Conservation (phyloP, 2,329 filamentous ascomycete species). For the Fusarium sp. region DNA sequence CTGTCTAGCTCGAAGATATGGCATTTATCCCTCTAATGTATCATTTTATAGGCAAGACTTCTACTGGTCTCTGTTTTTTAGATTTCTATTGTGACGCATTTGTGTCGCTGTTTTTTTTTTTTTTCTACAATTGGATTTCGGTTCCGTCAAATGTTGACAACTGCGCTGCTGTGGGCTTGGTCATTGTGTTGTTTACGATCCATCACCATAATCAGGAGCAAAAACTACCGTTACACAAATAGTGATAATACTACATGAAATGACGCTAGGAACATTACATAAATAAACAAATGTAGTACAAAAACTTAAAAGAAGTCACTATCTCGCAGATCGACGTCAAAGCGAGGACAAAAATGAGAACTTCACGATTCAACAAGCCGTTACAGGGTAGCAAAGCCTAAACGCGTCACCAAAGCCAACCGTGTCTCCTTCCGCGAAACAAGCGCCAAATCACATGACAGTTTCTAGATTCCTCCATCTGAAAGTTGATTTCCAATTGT, state of each 20-base stretch:
- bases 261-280: background rate
- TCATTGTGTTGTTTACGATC: background rate
- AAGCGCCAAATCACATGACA: conserved; percentile 31
- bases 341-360: background rate
- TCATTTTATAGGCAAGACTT: too few species aligned
- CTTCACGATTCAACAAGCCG: background rate
- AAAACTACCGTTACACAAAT: background rate
- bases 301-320: background rate
- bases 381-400: background rate
- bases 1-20: too few species aligned
- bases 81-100: background rate
- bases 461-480: conserved; percentile 26
- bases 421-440: conserved; percentile 9
- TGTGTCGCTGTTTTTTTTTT: background rate
- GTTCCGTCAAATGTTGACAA: background rate
- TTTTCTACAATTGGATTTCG: background rate
- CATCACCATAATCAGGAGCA: background rate
- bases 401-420: background rate
- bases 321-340: background rate
- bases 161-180: background rate
- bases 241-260: background rate
- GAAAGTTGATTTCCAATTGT: conserved; percentile 36
- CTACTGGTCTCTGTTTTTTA: background rate
- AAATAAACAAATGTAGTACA: background rate
- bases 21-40: too few species aligned